Evolutionary conservation across 2,329 filamentous ascomycete genomes (phyloP).

Genomic region (Exophiala sp.): DNA sequence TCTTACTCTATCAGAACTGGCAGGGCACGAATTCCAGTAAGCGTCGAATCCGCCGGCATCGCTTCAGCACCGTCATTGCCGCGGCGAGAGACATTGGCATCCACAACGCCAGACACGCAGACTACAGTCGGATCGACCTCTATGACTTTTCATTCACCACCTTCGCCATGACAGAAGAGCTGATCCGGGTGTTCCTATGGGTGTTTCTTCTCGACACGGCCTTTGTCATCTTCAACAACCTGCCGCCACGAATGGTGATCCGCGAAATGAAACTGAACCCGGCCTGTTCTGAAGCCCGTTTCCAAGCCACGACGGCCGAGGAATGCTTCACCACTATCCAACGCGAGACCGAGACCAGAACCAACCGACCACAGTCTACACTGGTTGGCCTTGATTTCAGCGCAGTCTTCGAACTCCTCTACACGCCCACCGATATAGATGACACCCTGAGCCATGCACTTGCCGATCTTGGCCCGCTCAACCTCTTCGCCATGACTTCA

Average conservation of each 20-base stretch:
- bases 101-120: slow-evolving; percentile 27
- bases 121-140: slow-evolving; percentile 24
- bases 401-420: background rate
- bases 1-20: slow-evolving; percentile 40
- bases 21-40: slow-evolving; percentile 35
- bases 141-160: slow-evolving; percentile 35
- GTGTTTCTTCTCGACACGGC: slow-evolving; percentile 38
- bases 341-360: background rate
- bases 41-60: slow-evolving; percentile 34
- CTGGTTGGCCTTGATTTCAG: background rate
- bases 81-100: slow-evolving; percentile 34
- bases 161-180: slow-evolving; percentile 34
- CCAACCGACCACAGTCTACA: no score
- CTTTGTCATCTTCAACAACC: slow-evolving; percentile 41
- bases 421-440: background rate
- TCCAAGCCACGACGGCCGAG: slow-evolving; percentile 34
- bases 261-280: slow-evolving; percentile 38
- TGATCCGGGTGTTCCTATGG: slow-evolving; percentile 35
- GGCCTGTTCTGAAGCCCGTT: slow-evolving; percentile 36
- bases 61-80: slow-evolving; percentile 27
- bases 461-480: background rate
- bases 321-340: slow-evolving; percentile 27
- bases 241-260: slow-evolving; percentile 38
- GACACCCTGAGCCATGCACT: background rate
- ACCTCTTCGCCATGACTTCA: slow-evolving; percentile 3